phyloP scores from a whole-genome alignment of 345 rosid species.

The Moringa oleifera region DNA sequence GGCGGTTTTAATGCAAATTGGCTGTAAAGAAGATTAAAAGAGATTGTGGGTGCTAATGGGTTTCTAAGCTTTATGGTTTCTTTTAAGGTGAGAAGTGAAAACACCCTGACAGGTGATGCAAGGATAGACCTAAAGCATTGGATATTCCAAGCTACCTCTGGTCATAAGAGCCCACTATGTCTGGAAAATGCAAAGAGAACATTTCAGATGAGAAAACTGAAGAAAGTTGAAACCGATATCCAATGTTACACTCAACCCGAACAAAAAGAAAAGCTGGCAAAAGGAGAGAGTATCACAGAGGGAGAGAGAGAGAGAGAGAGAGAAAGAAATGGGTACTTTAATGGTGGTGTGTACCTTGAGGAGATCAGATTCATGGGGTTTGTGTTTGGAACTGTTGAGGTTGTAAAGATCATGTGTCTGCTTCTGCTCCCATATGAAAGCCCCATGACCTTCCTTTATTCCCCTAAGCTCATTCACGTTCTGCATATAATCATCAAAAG shows the following conservation, averaged over 20 bases:
- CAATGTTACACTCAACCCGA: conserved; percentile 31
- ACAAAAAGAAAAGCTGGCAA: neutral
- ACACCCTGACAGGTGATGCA: conserved; percentile 14
- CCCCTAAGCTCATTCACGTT: conserved; percentile 21
- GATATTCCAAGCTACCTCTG: conserved; percentile 22
- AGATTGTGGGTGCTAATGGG: neutral
- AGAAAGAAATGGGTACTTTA: neutral
- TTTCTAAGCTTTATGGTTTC: too few species aligned
- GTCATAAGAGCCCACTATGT: conserved; percentile 11
- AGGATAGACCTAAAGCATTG: conserved; percentile 1
- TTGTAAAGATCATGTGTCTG: conserved; percentile 20
- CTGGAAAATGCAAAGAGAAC: conserved; percentile 8
- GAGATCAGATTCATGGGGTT: conserved; percentile 29
- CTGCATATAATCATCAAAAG: conserved; percentile 34
- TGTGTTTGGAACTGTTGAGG: conserved; percentile 16
- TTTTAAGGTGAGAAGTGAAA: conserved; percentile 13
- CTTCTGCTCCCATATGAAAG: conserved; percentile 34
- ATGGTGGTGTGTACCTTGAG: conserved; percentile 41
- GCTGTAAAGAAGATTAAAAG: neutral
- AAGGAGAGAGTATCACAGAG: too few species aligned
- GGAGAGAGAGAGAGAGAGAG: neutral
- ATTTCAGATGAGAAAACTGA: conserved; percentile 10
- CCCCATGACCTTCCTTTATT: conserved; percentile 33
- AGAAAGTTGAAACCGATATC: conserved; percentile 20
- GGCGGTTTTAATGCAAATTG: neutral